Percentiles rank a stretch among this genome's conserved stretches.
These are phyloP conservation scores for Pseudogymnoascus sp. DNA, from an alignment of 2,329 filamentous ascomycete species.

Conservation along the genomic window DNA sequence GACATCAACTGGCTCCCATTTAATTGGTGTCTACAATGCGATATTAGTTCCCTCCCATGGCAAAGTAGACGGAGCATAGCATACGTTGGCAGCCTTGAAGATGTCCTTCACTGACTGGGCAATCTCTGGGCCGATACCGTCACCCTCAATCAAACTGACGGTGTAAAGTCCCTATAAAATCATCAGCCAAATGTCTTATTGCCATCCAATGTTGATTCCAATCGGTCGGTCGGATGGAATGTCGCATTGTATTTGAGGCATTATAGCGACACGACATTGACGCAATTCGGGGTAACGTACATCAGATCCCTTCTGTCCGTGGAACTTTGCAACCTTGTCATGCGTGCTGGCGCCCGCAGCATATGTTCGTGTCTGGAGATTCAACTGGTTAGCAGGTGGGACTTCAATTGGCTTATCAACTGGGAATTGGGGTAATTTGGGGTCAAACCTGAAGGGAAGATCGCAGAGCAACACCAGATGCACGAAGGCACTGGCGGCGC, in stretches of 20 bases:
- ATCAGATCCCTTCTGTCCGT: slow-evolving; percentile 79
- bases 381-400: slow-evolving; percentile 19
- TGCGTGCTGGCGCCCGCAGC: slow-evolving; percentile 45
- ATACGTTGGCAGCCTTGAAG: slow-evolving; percentile 86
- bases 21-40: slow-evolving; percentile 64
- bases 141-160: slow-evolving; percentile 96
- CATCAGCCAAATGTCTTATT: slow-evolving; percentile 17
- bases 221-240: slow-evolving; percentile 12
- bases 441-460: neutral
- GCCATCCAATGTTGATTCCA: slow-evolving; percentile 11
- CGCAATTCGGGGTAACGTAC: slow-evolving; percentile 49
- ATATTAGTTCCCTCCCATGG: slow-evolving; percentile 19
- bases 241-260: neutral
- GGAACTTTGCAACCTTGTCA: slow-evolving; percentile 83
- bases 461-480: slow-evolving; percentile 38
- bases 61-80: slow-evolving; percentile 19
- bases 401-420: slow-evolving; percentile 15
- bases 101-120: slow-evolving; percentile 98
- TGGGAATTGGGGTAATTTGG: neutral
- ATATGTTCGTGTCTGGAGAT: slow-evolving; percentile 49
- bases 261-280: slow-evolving; percentile 16
- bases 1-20: slow-evolving; percentile 96
- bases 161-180: slow-evolving; percentile 75
- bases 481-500: slow-evolving; percentile 70
- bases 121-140: slow-evolving; percentile 97